phyloP scores from a whole-genome alignment of 768 basidiomycete species.

The Kwoniella bestiolae region DNA sequence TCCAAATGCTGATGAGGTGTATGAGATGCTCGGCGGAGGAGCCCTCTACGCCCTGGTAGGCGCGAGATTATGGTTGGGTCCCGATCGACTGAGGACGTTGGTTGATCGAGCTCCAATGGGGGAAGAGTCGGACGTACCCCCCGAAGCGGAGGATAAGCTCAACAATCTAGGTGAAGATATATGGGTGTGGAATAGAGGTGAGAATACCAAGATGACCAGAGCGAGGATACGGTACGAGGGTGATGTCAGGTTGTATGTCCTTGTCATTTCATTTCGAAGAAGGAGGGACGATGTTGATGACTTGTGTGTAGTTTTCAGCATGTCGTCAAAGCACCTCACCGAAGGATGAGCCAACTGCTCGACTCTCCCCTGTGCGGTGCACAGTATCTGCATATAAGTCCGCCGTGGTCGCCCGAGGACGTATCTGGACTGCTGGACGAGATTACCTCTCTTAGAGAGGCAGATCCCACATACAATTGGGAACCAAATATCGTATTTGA shows the following conservation, averaged over 20 bases:
- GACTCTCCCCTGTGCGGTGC: conserved; percentile 32
- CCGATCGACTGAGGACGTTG: conserved; percentile 27
- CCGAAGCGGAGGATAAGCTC: conserved; percentile 28
- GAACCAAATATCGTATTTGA: conserved; percentile 49
- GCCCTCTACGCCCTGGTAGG: conserved; percentile 47
- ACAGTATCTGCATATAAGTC: conserved; percentile 44
- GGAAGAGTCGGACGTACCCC: conserved; percentile 24
- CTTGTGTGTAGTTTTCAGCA: conserved; percentile 34
- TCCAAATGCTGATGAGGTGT: conserved; percentile 11
- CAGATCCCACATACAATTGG: conserved; percentile 20
- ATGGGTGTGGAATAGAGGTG: conserved; percentile 40
- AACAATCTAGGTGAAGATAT: conserved; percentile 36
- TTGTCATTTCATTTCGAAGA: neutral
- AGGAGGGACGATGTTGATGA: neutral
- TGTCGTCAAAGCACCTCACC: conserved; percentile 28
- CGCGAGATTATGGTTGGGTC: conserved; percentile 42
- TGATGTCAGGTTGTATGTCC: conserved; percentile 44
- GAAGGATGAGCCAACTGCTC: conserved; percentile 27
- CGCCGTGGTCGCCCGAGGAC: conserved; percentile 40
- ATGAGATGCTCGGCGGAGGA: conserved; percentile 46
- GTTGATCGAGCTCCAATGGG: conserved; percentile 32
- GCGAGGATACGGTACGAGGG: conserved; percentile 49
- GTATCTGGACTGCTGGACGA: conserved; percentile 27
- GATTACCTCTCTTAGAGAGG: neutral
- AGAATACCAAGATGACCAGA: conserved; percentile 32